phyloP scores from a whole-genome alignment of 805 yeast species.

The Candida boleticola region DNA sequence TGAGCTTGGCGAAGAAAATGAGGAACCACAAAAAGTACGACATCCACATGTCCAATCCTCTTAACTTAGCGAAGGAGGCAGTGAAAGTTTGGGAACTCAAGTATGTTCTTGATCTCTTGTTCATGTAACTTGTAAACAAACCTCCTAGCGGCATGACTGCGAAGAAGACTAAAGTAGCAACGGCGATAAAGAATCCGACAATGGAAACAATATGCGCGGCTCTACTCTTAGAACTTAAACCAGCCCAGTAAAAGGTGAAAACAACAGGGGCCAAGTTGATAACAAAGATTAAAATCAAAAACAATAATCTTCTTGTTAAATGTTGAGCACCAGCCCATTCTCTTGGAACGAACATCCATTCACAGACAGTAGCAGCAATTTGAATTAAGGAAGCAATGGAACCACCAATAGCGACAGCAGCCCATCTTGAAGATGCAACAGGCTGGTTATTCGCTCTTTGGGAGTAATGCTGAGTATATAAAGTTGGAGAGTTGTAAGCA shows the following conservation, averaged over 20 bases:
- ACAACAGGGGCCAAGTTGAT: conserved; percentile 83
- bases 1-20: conserved; percentile 84
- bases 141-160: conserved; percentile 97
- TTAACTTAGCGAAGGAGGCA: conserved; percentile 77
- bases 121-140: conserved; percentile 87
- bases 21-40: conserved; percentile 88
- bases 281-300: conserved; percentile 62
- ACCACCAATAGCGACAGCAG: conserved; percentile 92
- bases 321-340: conserved; percentile 99
- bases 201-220: conserved; percentile 79
- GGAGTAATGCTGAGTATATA: conserved; percentile 83
- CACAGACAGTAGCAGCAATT: conserved; percentile 82
- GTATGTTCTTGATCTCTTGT: conserved; percentile 80
- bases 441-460: conserved; percentile 86
- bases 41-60: conserved; percentile 93
- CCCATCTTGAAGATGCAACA: conserved; percentile 88
- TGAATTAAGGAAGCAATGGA: conserved; percentile 78
- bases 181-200: conserved; percentile 85
- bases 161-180: conserved; percentile 81
- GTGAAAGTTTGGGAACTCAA: conserved; percentile 95
- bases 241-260: conserved; percentile 81
- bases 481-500: conserved; percentile 87
- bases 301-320: conserved; percentile 80
- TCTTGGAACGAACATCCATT: conserved; percentile 96
- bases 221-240: conserved; percentile 59